Evolutionary conservation across 768 basidiomycete species (phyloP).

Genomic region (Boletus bicolor): DNA sequence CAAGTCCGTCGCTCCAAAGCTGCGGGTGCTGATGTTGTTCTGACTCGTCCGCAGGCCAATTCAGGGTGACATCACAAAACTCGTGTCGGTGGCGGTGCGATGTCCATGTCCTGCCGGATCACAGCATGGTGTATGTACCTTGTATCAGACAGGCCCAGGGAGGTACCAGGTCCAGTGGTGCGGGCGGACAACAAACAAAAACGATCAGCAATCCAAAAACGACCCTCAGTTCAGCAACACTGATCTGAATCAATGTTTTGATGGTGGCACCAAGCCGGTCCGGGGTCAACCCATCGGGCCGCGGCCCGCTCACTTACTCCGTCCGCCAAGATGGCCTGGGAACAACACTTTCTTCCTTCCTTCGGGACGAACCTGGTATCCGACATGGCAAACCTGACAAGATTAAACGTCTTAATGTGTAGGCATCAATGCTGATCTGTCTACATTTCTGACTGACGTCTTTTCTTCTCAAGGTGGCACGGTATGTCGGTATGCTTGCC

Average conservation of each 20-base stretch:
- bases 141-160: neutral
- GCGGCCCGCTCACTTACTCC: constrained; percentile 1
- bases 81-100: constrained; percentile 25
- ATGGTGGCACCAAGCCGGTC: neutral
- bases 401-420: constrained; percentile 81
- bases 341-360: neutral
- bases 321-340: neutral
- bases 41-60: constrained; percentile 7
- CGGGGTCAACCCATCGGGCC: neutral
- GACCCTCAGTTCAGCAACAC: too few relatives aligned
- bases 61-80: constrained; percentile 29
- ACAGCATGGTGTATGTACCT: constrained; percentile 3
- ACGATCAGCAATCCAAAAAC: too few relatives aligned
- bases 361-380: neutral
- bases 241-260: neutral
- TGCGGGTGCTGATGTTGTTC: constrained; percentile 6
- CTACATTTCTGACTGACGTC: constrained; percentile 2
- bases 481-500: constrained; percentile 25
- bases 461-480: constrained; percentile 41
- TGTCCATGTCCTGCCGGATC: constrained; percentile 5
- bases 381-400: constrained; percentile 44
- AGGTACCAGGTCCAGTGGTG: constrained; percentile 1
- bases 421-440: constrained; percentile 22
- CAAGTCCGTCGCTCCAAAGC: constrained; percentile 10
- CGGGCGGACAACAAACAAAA: too few relatives aligned